Percentiles rank a stretch among this genome's conserved stretches.
These are phyloP conservation scores for Gaultheria prostrata DNA, from an alignment of 148 eudicot genomes.

Conservation along the genomic window DNA sequence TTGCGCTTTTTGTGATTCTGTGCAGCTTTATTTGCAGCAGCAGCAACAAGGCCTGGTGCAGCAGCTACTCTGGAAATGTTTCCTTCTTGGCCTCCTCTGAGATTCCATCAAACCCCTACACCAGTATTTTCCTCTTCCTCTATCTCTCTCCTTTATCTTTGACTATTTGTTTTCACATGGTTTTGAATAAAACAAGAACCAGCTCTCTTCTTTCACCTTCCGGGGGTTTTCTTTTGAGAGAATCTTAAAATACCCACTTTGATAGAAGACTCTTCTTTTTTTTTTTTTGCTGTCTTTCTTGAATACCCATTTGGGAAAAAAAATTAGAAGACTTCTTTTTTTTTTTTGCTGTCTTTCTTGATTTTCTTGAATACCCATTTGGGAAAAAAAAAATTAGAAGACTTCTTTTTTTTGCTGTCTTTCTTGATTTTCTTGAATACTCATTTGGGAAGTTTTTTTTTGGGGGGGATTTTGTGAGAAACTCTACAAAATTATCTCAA, in stretches of 20 bases:
- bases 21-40: slow-evolving; percentile 81
- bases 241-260: slow-evolving; percentile 5
- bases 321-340: too few species aligned
- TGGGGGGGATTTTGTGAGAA: not conserved
- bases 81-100: slow-evolving; percentile 94
- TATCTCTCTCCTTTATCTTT: slow-evolving; percentile 24
- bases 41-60: slow-evolving; percentile 44
- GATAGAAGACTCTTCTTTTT: slow-evolving; percentile 1
- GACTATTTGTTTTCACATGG: slow-evolving; percentile 35
- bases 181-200: not conserved
- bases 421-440: too few species aligned
- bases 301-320: not conserved
- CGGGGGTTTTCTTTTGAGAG: not conserved
- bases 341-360: too few species aligned
- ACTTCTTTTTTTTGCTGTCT: too few species aligned
- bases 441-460: too few species aligned
- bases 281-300: slow-evolving; percentile 10
- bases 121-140: slow-evolving; percentile 35
- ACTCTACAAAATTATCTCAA: not conserved
- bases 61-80: slow-evolving; percentile 99
- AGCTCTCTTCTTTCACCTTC: slow-evolving; percentile 4
- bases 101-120: slow-evolving; percentile 61
- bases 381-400: too few species aligned
- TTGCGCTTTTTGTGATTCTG: slow-evolving; percentile 32
- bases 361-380: too few species aligned